phyloP scores from a whole-genome alignment of 495 filamentous ascomycete species.

The Xylaria longipes region DNA sequence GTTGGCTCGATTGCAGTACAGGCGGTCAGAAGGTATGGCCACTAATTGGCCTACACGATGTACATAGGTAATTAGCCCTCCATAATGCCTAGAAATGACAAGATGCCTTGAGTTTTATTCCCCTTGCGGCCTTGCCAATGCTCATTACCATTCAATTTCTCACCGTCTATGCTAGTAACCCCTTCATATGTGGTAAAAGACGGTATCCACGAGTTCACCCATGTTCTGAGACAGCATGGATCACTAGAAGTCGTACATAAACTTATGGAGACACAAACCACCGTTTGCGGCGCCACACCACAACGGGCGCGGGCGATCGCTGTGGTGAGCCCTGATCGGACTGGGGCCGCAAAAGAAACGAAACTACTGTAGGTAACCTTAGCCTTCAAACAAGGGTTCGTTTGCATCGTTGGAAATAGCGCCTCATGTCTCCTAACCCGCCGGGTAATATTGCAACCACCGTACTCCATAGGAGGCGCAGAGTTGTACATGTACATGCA shows the following conservation, averaged over 20 bases:
- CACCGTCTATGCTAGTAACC: constrained; percentile 17
- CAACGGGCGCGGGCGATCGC: constrained; percentile 18
- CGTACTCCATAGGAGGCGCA: neutral
- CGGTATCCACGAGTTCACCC: constrained; percentile 16
- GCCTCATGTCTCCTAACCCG: constrained; percentile 9
- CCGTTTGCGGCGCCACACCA: constrained; percentile 8
- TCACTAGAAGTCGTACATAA: constrained; percentile 20
- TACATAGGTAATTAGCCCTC: constrained; percentile 20
- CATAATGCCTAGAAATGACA: constrained; percentile 5
- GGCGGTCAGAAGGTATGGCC: constrained; percentile 8
- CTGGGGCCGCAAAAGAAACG: constrained; percentile 21
- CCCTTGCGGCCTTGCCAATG: neutral
- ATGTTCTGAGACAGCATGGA: constrained; percentile 22
- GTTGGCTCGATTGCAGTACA: neutral
- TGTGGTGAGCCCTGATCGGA: constrained; percentile 13
- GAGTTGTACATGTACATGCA: constrained; percentile 1
- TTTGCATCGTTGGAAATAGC: constrained; percentile 5
- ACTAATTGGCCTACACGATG: neutral
- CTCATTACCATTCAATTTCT: constrained; percentile 12
- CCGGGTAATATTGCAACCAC: constrained; percentile 12
- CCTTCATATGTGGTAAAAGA: constrained; percentile 15
- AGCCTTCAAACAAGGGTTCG: constrained; percentile 13
- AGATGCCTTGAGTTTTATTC: neutral
- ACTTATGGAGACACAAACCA: constrained; percentile 17
- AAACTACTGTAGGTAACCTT: neutral